phyloP scores from a whole-genome alignment of 306 rosid genomes.

The Sicyos edulis region DNA sequence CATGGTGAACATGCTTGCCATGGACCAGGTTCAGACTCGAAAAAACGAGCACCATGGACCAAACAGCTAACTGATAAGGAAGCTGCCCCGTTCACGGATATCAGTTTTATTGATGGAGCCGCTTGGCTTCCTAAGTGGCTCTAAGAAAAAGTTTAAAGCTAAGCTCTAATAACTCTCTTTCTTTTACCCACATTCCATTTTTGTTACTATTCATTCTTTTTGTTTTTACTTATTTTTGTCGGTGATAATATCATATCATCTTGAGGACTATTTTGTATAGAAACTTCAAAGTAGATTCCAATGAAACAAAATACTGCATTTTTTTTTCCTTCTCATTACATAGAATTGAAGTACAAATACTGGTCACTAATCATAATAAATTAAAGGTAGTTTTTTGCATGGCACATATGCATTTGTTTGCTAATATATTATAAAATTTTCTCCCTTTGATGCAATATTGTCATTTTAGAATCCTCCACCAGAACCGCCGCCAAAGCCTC shows the following conservation, averaged over 20 bases:
- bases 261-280: not conserved
- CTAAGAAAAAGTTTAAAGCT: constrained; percentile 17
- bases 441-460: not conserved
- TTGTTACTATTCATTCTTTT: not conserved
- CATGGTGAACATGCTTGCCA: constrained; percentile 56
- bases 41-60: constrained; percentile 52
- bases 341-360: constrained; percentile 14
- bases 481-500: not conserved
- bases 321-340: not conserved
- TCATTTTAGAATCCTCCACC: constrained; percentile 28
- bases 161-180: constrained; percentile 6
- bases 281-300: not conserved
- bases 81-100: constrained; percentile 35
- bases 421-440: not conserved
- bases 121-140: constrained; percentile 70
- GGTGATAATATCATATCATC: not conserved
- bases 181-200: not conserved
- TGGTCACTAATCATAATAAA: not conserved
- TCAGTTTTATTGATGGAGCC: constrained; percentile 53
- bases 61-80: constrained; percentile 43
- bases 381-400: constrained; percentile 6
- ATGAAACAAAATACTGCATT: constrained; percentile 4
- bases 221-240: not conserved
- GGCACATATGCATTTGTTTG: not conserved
- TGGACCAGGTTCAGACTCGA: constrained; percentile 48